phyloP scores from a whole-genome alignment of 1,284 basidiomycete species.

The Singerocomus inundabilis region DNA sequence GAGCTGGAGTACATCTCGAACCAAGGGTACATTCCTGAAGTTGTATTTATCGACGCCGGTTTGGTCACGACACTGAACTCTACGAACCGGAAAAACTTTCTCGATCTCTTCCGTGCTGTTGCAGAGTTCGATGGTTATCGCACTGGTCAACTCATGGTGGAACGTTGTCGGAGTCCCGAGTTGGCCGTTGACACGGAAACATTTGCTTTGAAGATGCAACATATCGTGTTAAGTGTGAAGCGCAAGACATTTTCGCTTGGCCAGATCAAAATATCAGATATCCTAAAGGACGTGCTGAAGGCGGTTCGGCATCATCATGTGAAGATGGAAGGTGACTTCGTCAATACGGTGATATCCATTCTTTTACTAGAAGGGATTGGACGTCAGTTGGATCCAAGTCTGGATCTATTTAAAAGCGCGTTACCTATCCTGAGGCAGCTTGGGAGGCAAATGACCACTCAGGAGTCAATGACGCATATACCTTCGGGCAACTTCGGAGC shows the following conservation, averaged over 20 bases:
- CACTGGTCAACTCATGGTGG: constrained; percentile 94
- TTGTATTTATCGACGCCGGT: constrained; percentile 96
- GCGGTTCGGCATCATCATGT: constrained; percentile 94
- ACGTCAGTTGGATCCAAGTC: constrained; percentile 84
- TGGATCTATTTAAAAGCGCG: constrained; percentile 93
- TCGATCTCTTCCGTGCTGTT: constrained; percentile 94
- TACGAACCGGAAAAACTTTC: constrained; percentile 85
- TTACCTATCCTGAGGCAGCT: constrained; percentile 88
- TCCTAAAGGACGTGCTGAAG: constrained; percentile 84
- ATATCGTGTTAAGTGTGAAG: constrained; percentile 91
- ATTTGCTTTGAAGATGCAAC: constrained; percentile 97
- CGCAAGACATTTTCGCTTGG: constrained; percentile 95
- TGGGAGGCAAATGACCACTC: constrained; percentile 83
- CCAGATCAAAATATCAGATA: constrained; percentile 93
- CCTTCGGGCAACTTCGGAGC: constrained; percentile 73
- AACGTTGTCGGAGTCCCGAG: constrained; percentile 91
- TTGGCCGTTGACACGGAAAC: constrained; percentile 90
- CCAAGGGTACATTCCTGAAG: constrained; percentile 87
- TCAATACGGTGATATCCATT: constrained; percentile 96
- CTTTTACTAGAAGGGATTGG: constrained; percentile 96
- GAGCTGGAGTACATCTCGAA: constrained; percentile 65
- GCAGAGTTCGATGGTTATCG: constrained; percentile 97
- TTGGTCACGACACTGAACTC: constrained; percentile 86
- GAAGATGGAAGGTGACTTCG: constrained; percentile 98
- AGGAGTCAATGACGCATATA: constrained; percentile 65